A percentile compares a stretch with the other conserved stretches of the same genome.
Evolutionary conservation across 164 flowering plant species (phyloP).

Genomic region (Liquidambar formosana): DNA sequence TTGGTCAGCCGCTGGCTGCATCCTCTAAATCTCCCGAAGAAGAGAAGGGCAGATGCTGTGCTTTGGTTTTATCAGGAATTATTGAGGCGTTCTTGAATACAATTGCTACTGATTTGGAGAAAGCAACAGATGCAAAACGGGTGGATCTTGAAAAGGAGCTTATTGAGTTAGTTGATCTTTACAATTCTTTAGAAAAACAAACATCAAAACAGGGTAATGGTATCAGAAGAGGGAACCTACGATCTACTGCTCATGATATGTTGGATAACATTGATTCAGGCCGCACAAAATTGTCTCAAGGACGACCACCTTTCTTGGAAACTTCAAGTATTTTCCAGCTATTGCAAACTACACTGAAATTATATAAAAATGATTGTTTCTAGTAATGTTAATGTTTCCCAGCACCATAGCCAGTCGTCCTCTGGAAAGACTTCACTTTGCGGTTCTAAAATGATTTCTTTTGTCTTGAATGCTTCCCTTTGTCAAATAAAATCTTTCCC

Average conservation of each 20-base stretch:
- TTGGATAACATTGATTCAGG: conserved; percentile 25
- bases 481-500: conserved; percentile 48
- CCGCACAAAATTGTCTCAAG: conserved; percentile 32
- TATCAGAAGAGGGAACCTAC: conserved; percentile 32
- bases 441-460: conserved; percentile 38
- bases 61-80: conserved; percentile 62
- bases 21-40: conserved; percentile 38
- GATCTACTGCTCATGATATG: conserved; percentile 29
- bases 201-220: conserved; percentile 29
- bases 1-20: conserved; percentile 38
- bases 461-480: conserved; percentile 52
- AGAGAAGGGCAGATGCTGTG: conserved; percentile 44
- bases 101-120: conserved; percentile 57
- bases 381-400: conserved; percentile 32
- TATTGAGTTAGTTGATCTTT: conserved; percentile 46
- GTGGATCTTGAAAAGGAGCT: conserved; percentile 64
- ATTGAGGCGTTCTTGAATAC: conserved; percentile 66
- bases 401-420: conserved; percentile 46
- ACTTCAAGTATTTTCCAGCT: conserved; percentile 62
- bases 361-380: conserved; percentile 20
- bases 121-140: conserved; percentile 43
- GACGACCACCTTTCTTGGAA: conserved; percentile 50
- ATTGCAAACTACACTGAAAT: conserved; percentile 37
- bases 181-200: conserved; percentile 47
- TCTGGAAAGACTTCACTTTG: conserved; percentile 21